phyloP scores from a whole-genome alignment of 768 basidiomycete species.

The Ramaria sp. region DNA sequence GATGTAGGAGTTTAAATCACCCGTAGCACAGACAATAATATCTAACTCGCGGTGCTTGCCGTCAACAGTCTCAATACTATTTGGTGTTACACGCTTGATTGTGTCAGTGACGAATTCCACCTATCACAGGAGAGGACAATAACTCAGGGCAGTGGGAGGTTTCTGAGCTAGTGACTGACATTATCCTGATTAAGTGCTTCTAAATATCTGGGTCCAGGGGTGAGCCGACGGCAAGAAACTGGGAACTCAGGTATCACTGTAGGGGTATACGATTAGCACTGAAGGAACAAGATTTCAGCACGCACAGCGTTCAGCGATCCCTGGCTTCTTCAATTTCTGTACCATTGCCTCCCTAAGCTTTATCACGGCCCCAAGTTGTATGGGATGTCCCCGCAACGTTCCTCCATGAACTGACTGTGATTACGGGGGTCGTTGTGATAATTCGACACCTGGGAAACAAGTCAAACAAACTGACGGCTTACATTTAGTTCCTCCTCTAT shows the following conservation, averaged over 20 bases:
- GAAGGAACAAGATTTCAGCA: not conserved
- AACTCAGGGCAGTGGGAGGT: not conserved
- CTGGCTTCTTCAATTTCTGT: constrained; percentile 43
- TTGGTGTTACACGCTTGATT: constrained; percentile 42
- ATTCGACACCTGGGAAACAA: not conserved
- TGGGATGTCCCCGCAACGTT: constrained; percentile 29
- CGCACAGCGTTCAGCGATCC: constrained; percentile 48
- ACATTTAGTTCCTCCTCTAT: constrained; percentile 44
- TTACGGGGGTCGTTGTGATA: not conserved
- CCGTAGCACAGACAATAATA: constrained; percentile 54
- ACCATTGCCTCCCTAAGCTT: constrained; percentile 37
- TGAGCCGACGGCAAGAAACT: constrained; percentile 51
- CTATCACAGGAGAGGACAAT: constrained; percentile 16
- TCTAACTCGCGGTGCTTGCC: constrained; percentile 35
- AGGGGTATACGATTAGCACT: not conserved
- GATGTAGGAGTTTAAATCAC: constrained; percentile 19
- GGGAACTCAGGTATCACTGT: constrained; percentile 49
- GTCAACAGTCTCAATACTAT: constrained; percentile 48
- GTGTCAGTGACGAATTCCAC: constrained; percentile 40
- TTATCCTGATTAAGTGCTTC: constrained; percentile 56
- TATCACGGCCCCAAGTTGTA: constrained; percentile 26
- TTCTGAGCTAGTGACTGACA: constrained; percentile 20
- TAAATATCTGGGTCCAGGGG: constrained; percentile 58
- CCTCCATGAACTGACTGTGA: constrained; percentile 28
- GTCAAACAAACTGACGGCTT: constrained; percentile 12